Base-by-base conservation (phyloP, 805 yeast genomes). In the Saturnispora zaruensis region DNA sequence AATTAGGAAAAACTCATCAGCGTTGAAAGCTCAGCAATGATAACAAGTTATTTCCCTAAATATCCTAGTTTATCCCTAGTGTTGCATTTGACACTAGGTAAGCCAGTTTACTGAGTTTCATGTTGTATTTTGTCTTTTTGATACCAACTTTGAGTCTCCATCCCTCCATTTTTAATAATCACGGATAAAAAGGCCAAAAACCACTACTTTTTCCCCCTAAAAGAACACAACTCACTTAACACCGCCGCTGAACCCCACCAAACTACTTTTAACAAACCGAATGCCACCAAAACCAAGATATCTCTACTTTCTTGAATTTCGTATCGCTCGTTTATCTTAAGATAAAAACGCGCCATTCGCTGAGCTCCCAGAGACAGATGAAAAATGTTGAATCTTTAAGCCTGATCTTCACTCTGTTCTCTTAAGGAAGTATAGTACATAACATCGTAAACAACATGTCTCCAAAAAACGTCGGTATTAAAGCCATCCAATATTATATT, bases 401-500 rank as follows among this genome's bases (percentile, higher is more conserved):
- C 20, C 16, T 45, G 20, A n/a, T 40, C 40, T 23, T 21, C 36
- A 26, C 49, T 32, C 20, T 30, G 36, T 30, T 26, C 41, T 37
- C 16, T 13, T 25, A 16, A 4, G 5, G n/a, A 9, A 23, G 37
- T 23, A 37, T 18, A 36, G 40, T 36, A 36, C 21, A 36, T 36
- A 36, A 36, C 40, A 36, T 20, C 40, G 21, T 9, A 21, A 51
- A 66, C 68, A 60, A 28, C 28, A 53, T 53, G 55, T 47, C 55
- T 20, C 55, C 95, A 52, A 78, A 79, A 64, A 91, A 91, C 76
- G 78, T 93, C 61, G 99, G 99, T 73, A 93, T 93, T 71, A 91
- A 91, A 68, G 99, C 95, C 68, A 79, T 93, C 59, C 97, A 93
- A 71, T 75, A 89, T 53, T 93, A 93, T 72, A 74, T 89, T 64